These are phyloP conservation scores for Verticillium zaregamsianum DNA, from an alignment of 2,329 filamentous ascomycete species.

Conservation along the genomic window DNA sequence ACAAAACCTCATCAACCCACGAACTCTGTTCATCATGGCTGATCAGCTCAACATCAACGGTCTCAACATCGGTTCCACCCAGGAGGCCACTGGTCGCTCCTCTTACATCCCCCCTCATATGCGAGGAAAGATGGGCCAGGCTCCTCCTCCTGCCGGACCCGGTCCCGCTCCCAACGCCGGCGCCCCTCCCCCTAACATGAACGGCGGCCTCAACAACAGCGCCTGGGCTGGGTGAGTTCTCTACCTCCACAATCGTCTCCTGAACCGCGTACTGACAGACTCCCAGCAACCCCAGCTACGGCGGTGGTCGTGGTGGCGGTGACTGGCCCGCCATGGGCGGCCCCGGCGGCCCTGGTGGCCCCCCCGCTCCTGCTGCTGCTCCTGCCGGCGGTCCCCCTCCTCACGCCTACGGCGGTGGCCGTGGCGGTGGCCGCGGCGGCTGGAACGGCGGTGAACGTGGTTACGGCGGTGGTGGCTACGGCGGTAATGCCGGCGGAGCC, in stretches of 20 bases:
- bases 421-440: conserved; percentile 30
- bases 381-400: conserved; percentile 12
- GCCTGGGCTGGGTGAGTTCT: conserved; percentile 49
- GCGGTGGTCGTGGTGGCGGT: conserved; percentile 12
- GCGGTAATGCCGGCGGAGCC: conserved; percentile 44
- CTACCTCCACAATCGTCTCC: neutral
- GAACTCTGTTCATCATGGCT: conserved; percentile 56
- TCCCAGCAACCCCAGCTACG: conserved; percentile 15
- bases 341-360: conserved; percentile 21
- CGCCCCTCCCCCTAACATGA: conserved; percentile 27
- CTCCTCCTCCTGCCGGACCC: conserved; percentile 8
- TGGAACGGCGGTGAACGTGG: conserved; percentile 22
- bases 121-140: conserved; percentile 51
- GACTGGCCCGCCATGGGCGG: conserved; percentile 14
- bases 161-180: conserved; percentile 37
- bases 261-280: too few species aligned
- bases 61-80: conserved; percentile 57
- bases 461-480: conserved; percentile 36
- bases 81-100: conserved; percentile 41
- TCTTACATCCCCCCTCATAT: conserved; percentile 87
- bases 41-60: conserved; percentile 80
- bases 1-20: conserved; percentile 6
- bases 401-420: conserved; percentile 24
- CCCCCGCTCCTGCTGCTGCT: conserved; percentile 12
- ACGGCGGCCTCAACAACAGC: conserved; percentile 39